A percentile compares a stretch with the other conserved stretches of the same genome.
Evolutionary conservation across 2,329 filamentous ascomycete species (phyloP).

Genomic region (Paecilomyces sp.): DNA sequence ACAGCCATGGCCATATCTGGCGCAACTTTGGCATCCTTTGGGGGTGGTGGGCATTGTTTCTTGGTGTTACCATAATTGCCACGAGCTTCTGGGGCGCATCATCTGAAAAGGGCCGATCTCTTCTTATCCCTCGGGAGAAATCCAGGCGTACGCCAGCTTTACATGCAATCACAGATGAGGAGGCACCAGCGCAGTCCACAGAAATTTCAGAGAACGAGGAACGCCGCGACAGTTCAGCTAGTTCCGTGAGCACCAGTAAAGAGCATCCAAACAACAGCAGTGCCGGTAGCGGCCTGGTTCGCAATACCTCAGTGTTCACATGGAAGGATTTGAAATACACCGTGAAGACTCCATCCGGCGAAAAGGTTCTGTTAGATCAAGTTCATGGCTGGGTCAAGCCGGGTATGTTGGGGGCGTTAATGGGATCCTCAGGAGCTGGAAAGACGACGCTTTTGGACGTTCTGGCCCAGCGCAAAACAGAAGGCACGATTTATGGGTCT

Average conservation of each 20-base stretch:
- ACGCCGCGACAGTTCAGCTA: not conserved
- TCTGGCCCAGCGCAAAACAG: slow-evolving; percentile 61
- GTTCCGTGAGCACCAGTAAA: slow-evolving; percentile 17
- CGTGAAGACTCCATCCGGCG: slow-evolving; percentile 52
- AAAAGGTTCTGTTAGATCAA: slow-evolving; percentile 54
- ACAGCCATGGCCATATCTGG: slow-evolving; percentile 48
- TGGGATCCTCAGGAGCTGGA: slow-evolving; percentile 71
- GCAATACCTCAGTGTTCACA: slow-evolving; percentile 63
- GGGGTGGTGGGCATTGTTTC: slow-evolving; percentile 57
- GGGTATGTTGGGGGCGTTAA: slow-evolving; percentile 67
- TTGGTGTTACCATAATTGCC: slow-evolving; percentile 50
- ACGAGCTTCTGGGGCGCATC: slow-evolving; percentile 52
- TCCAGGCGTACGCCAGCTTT: slow-evolving; percentile 28
- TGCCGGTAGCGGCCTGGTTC: slow-evolving; percentile 34
- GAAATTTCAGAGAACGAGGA: slow-evolving; percentile 11
- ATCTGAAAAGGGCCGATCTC: slow-evolving; percentile 46
- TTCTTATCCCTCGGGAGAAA: slow-evolving; percentile 58
- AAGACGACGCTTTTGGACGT: slow-evolving; percentile 71
- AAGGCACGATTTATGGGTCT: slow-evolving; percentile 55
- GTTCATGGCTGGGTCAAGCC: slow-evolving; percentile 72
- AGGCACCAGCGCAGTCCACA: slow-evolving; percentile 26
- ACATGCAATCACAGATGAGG: slow-evolving; percentile 40
- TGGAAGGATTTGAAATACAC: slow-evolving; percentile 68
- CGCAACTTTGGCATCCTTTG: slow-evolving; percentile 57
- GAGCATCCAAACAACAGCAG: slow-evolving; percentile 8